These are phyloP conservation scores for Yarrowia deformans DNA, from an alignment of 805 yeast genomes.

Conservation along the genomic window DNA sequence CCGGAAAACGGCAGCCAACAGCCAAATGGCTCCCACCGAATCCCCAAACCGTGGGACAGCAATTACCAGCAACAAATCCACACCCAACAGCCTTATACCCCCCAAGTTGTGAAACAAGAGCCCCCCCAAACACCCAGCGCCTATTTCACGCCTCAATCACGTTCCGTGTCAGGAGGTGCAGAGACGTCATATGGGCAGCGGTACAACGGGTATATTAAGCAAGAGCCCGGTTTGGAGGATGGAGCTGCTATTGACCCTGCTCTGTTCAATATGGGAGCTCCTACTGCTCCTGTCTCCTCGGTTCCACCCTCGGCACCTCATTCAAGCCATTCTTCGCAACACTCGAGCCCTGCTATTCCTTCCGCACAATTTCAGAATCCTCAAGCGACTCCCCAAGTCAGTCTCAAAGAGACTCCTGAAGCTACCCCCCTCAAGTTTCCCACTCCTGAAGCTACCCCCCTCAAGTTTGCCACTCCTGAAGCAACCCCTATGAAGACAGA, in stretches of 20 bases:
- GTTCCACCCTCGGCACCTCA: constrained; percentile 1
- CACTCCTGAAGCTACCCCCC: constrained; percentile 19
- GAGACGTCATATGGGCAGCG: not conserved
- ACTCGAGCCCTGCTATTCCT: not conserved
- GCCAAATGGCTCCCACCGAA: not conserved
- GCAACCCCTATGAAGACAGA: constrained; percentile 6
- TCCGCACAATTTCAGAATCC: constrained; percentile 1
- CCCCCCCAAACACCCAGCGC: not conserved
- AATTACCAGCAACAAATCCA: not conserved
- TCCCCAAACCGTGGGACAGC: constrained; percentile 16
- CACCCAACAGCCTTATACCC: constrained; percentile 10
- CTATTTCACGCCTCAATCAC: constrained; percentile 6
- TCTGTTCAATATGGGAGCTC: constrained; percentile 1
- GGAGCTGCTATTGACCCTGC: constrained; percentile 26
- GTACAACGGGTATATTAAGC: constrained; percentile 2
- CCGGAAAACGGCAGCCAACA: constrained; percentile 15
- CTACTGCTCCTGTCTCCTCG: not conserved
- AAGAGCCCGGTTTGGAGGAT: constrained; percentile 12
- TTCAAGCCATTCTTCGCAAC: not conserved
- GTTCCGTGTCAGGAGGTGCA: not conserved
- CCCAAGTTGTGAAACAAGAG: constrained; percentile 19
- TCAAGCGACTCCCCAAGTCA: not conserved
- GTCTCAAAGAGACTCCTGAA: constrained; percentile 6
- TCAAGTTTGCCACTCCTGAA: constrained; percentile 4
- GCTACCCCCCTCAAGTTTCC: not conserved